Conservation (phyloP, 2,329 filamentous ascomycete genomes). For the Rutstroemia sp. region DNA sequence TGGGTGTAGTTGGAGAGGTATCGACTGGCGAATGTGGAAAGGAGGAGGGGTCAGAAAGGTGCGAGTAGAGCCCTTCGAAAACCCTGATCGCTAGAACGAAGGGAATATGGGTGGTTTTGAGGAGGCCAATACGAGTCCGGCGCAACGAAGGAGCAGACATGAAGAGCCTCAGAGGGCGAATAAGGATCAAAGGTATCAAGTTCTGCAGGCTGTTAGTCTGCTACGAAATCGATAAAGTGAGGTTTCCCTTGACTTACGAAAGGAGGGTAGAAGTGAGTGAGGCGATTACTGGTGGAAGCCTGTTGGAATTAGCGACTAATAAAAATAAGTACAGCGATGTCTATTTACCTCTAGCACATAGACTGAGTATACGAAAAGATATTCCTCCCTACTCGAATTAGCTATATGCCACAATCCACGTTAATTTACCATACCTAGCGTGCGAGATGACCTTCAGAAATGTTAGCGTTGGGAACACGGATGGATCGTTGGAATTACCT, state of each 20-base stretch:
- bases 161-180: slow-evolving; percentile 65
- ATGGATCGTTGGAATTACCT: background rate
- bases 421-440: slow-evolving; percentile 29
- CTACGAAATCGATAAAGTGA: too few relatives aligned
- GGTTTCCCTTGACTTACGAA: slow-evolving; percentile 30
- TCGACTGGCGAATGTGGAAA: slow-evolving; percentile 9
- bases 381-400: slow-evolving; percentile 51
- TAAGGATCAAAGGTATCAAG: slow-evolving; percentile 62
- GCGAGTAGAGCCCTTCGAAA: slow-evolving; percentile 37
- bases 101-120: slow-evolving; percentile 57
- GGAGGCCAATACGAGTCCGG: slow-evolving; percentile 50
- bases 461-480: background rate
- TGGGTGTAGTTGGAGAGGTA: slow-evolving; percentile 3
- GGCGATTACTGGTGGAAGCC: slow-evolving; percentile 59
- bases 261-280: slow-evolving; percentile 64
- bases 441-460: slow-evolving; percentile 44
- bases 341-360: slow-evolving; percentile 46
- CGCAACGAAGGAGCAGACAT: slow-evolving; percentile 59
- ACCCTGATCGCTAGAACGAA: slow-evolving; percentile 59
- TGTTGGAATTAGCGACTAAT: slow-evolving; percentile 24
- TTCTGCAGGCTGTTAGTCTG: slow-evolving; percentile 36
- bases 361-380: slow-evolving; percentile 66
- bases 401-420: background rate
- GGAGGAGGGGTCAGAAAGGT: slow-evolving; percentile 16
- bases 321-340: background rate